Evolutionary conservation across 305 asterid species (phyloP), one percentile per base, ranked within the genome.

Genomic region (Solanum hybrid): DNA sequence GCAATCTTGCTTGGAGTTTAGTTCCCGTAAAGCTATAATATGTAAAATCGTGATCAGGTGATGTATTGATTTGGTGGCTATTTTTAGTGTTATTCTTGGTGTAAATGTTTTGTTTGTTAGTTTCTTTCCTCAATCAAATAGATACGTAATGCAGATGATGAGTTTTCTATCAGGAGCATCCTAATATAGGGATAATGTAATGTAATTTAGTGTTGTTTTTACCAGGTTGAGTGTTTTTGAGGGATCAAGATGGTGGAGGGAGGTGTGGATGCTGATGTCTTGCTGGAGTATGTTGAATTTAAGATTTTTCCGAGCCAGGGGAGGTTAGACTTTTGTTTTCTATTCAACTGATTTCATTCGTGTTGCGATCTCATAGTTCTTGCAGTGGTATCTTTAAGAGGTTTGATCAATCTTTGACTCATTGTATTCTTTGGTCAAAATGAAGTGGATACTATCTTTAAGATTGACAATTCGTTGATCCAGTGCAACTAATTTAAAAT

Each of bases 261-360:
- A 35, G 91, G 85, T 10, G 89, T 92, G 32, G 96, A 91, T 90
- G 92, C 95, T 89, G 87, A 89, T 76, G 85, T 84, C 32, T 92
- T 91, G 22, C 93, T 95, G 66, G 98, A 94, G 91, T 94, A 88
- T 91, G 92, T 95, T 37, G 99, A 97, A 91, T 94, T 97, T 79
- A 96, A 91, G 91, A 92, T 95, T 90, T 90, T 91, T 78, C 98
- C 98, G 3, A 92, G 93, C 89, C 94, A 90, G 90, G 96, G 93
- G 89, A 97, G 99, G 99, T 97, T 77, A 88, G 79, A 42, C 69
- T 89, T 92, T 46, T 46, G 11, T 29, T 6, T 34, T 82, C 88
- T 22, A 10, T 69, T 66, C 24, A 34, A 37, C 40, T 42, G 69
- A 34, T 20, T 84, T 51, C 87, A 84, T 29, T 84, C 22, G 3